Evolutionary conservation across 768 basidiomycete genomes (phyloP).

Genomic region (Tulasnella sp.): DNA sequence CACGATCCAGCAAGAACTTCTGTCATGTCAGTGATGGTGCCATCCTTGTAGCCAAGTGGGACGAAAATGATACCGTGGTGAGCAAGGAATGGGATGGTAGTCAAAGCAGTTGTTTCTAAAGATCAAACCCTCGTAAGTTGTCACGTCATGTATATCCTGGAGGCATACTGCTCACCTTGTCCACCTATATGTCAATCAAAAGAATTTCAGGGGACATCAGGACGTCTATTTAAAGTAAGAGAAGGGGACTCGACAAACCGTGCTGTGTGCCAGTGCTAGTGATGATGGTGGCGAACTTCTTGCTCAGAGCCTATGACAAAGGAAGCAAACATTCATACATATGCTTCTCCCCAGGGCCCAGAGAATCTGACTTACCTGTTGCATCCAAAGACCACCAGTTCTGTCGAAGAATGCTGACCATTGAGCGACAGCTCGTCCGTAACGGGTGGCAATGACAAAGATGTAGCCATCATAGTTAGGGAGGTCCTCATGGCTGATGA

Average conservation of each 20-base stretch:
- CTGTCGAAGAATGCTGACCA: constrained; percentile 29
- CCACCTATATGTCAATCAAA: no score
- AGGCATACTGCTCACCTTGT: no score
- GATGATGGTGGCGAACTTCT: constrained; percentile 28
- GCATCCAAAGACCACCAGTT: constrained; percentile 25
- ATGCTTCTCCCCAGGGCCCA: no score
- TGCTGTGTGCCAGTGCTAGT: constrained; percentile 28
- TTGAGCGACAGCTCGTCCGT: constrained; percentile 29
- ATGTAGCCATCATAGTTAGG: constrained; percentile 25
- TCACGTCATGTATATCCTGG: no score
- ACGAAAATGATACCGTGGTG: constrained; percentile 22
- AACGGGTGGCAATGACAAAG: constrained; percentile 24
- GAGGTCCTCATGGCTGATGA: constrained; percentile 27
- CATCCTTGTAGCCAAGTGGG: constrained; percentile 24
- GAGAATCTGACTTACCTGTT: no score
- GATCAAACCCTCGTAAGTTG: no score
- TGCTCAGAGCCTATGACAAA: constrained; percentile 25
- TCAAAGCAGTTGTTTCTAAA: constrained; percentile 28
- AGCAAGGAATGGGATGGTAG: constrained; percentile 19
- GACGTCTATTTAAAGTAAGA: no score
- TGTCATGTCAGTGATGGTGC: constrained; percentile 20
- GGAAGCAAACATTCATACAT: no score
- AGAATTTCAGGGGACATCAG: no score
- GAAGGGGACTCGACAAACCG: no score
- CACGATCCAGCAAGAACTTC: constrained; percentile 27